Evolutionary conservation across 2,329 filamentous ascomycete genomes (phyloP).

Genomic region (Grosmannia huntii): DNA sequence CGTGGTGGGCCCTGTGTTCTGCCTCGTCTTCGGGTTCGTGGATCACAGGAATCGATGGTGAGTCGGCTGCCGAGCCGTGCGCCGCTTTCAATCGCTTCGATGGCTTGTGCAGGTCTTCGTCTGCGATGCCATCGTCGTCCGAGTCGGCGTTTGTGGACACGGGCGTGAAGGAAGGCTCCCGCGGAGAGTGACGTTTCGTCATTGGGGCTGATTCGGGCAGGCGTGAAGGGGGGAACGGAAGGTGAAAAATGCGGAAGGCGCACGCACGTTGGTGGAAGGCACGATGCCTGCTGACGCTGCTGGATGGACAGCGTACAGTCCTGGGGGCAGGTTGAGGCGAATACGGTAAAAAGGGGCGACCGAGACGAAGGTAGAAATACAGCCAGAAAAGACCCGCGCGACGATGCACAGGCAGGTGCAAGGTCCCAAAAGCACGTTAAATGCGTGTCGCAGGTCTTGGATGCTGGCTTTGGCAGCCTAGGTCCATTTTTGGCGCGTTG

Average conservation of each 20-base stretch:
- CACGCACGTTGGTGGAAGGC: neutral
- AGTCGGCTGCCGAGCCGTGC: conserved; percentile 31
- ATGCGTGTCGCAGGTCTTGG: neutral
- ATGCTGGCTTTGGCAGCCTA: neutral
- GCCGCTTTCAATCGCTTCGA: conserved; percentile 35
- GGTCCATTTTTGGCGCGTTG: neutral
- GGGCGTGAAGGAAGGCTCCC: conserved; percentile 36
- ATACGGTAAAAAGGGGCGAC: neutral
- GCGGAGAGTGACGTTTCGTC: conserved; percentile 16
- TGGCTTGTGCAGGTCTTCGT: conserved; percentile 27
- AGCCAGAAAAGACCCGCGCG: neutral
- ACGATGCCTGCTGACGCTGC: neutral
- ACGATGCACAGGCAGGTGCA: neutral
- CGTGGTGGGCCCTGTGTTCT: conserved; percentile 3
- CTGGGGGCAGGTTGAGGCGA: too few relatives aligned
- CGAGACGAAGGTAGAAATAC: neutral
- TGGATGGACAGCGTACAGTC: neutral
- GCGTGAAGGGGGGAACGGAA: neutral
- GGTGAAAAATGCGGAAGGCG: neutral
- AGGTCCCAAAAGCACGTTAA: neutral
- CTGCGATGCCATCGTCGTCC: conserved; percentile 31
- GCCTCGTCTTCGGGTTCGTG: neutral
- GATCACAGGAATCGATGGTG: conserved; percentile 26
- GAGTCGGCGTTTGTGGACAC: conserved; percentile 32
- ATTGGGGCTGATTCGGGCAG: conserved; percentile 5